Conservation (phyloP, 2,329 filamentous ascomycete genomes). For the Rutstroemia sp. region DNA sequence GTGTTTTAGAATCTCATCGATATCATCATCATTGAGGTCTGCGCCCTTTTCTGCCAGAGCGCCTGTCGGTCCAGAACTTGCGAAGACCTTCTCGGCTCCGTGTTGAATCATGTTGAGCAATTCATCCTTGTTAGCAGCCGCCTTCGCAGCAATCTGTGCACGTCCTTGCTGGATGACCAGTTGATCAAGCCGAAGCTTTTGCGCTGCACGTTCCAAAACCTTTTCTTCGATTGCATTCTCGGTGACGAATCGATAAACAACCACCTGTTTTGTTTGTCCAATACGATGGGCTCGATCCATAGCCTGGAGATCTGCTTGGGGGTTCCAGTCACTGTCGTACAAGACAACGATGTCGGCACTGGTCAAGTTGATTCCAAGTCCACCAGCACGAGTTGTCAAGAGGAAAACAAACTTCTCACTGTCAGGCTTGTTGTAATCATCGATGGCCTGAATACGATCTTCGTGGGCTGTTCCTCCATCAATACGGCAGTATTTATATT, state of each 20-base stretch:
- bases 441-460: constrained; percentile 93
- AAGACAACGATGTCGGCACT: constrained; percentile 91
- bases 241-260: constrained; percentile 94
- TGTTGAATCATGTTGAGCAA: constrained; percentile 98
- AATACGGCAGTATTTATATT: constrained; percentile 94
- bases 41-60: constrained; percentile 49
- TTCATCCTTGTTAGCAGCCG: constrained; percentile 91
- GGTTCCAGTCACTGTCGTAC: constrained; percentile 98
- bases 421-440: constrained; percentile 93
- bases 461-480: constrained; percentile 96
- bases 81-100: constrained; percentile 91
- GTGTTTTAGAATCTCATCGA: constrained; percentile 77
- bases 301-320: constrained; percentile 93
- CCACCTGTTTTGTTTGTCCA: constrained; percentile 95
- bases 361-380: constrained; percentile 93
- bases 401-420: constrained; percentile 97
- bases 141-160: constrained; percentile 82
- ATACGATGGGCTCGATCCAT: constrained; percentile 99
- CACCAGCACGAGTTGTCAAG: constrained; percentile 89
- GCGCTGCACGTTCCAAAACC: constrained; percentile 89
- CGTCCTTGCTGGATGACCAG: constrained; percentile 97
- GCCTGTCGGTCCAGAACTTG: constrained; percentile 59
- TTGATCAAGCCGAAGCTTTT: constrained; percentile 93
- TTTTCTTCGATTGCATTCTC: constrained; percentile 99
- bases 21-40: constrained; percentile 77